Evolutionary conservation across 2,329 filamentous ascomycete genomes (phyloP).

Genomic region (Venturia pyrina): DNA sequence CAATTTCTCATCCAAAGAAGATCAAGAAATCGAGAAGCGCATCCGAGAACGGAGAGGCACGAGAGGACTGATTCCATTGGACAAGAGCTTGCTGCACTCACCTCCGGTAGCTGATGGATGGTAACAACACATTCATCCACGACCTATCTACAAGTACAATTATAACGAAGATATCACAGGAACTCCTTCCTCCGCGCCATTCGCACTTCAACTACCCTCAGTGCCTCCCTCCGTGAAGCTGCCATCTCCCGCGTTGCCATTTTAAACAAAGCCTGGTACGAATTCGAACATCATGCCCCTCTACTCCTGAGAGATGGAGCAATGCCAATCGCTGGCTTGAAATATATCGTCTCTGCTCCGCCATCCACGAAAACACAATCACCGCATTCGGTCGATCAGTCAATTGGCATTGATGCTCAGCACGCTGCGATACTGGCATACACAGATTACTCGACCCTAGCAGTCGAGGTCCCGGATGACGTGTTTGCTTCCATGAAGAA

Average conservation of each 20-base stretch:
- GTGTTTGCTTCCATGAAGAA: constrained; percentile 55
- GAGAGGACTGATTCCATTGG: constrained; percentile 41
- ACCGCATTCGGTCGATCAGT: neutral
- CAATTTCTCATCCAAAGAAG: constrained; percentile 33
- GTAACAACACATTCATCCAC: constrained; percentile 18
- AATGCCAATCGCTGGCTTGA: constrained; percentile 42
- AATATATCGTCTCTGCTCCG: constrained; percentile 20
- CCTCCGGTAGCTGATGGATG: constrained; percentile 48
- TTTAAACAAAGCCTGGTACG: constrained; percentile 74
- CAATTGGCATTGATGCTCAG: constrained; percentile 9
- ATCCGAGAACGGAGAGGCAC: constrained; percentile 42
- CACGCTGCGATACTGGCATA: constrained; percentile 53
- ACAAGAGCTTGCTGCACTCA: constrained; percentile 44
- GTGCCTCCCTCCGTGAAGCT: constrained; percentile 55
- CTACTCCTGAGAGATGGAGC: constrained; percentile 49
- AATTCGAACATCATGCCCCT: constrained; percentile 72
- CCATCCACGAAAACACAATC: constrained; percentile 11
- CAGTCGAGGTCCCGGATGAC: constrained; percentile 57
- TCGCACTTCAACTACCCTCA: constrained; percentile 41
- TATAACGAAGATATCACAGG: constrained; percentile 19
- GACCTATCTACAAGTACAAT: neutral
- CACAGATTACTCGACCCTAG: constrained; percentile 74
- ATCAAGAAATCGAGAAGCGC: constrained; percentile 40
- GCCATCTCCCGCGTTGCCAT: constrained; percentile 74
- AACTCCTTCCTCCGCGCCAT: constrained; percentile 48